Conservation (phyloP, 331 rosid genomes). For the Arachis monticola region DNA sequence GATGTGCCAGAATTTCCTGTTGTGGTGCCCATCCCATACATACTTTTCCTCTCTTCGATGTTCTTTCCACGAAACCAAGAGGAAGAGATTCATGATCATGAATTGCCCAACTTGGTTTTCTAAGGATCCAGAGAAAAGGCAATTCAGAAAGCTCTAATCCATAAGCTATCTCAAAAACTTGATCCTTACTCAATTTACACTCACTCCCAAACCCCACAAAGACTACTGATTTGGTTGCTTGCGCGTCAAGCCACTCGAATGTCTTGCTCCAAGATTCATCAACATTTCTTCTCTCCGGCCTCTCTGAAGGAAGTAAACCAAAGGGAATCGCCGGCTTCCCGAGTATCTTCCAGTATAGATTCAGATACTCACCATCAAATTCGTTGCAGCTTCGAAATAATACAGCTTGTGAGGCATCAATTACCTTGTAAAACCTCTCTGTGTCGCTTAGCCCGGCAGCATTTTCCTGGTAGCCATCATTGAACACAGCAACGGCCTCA, state of each 20-base stretch:
- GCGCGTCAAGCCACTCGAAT: constrained; percentile 52
- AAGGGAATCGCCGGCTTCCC: constrained; percentile 46
- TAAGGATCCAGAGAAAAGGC: constrained; percentile 38
- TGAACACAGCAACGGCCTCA: constrained; percentile 18
- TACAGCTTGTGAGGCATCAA: constrained; percentile 25
- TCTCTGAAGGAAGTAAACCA: constrained; percentile 46
- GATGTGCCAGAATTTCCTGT: constrained; percentile 44
- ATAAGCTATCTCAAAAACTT: constrained; percentile 45
- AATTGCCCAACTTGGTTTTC: constrained; percentile 39
- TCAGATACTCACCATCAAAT: constrained; percentile 50
- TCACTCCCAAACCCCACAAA: constrained; percentile 56
- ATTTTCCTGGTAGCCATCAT: not conserved
- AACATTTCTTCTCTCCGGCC: not conserved
- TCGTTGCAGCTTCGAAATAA: constrained; percentile 45
- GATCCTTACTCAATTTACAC: constrained; percentile 42
- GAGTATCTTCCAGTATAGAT: constrained; percentile 5
- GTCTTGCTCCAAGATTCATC: not conserved
- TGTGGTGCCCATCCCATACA: constrained; percentile 47
- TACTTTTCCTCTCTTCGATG: constrained; percentile 41
- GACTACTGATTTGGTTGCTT: constrained; percentile 41
- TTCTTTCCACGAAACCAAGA: constrained; percentile 28
- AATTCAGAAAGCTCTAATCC: constrained; percentile 45
- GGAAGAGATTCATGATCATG: constrained; percentile 40
- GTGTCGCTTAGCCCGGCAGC: constrained; percentile 24
- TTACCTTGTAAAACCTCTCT: constrained; percentile 9